Evolutionary conservation across 306 rosid genomes (phyloP), one percentile per base, ranked within the genome.

Genomic region (Malus orientalis): DNA sequence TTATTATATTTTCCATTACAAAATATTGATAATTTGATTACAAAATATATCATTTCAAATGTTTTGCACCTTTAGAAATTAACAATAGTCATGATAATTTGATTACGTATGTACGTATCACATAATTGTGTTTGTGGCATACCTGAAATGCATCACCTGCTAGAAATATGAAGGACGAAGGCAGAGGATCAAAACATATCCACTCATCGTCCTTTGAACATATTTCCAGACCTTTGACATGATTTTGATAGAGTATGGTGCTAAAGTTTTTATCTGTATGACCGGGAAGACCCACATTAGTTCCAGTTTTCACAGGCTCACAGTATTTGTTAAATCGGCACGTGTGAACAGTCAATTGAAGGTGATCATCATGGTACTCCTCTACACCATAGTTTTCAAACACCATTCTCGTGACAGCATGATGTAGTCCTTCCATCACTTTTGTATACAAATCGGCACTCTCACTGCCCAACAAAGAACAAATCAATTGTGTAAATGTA

Each of bases 211-310:
- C 51, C 76, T n/a, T 55, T 22, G 65, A 32, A 6, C 13, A 0
- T 33, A 71, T 38, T 20, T 71, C 76, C 13, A 71, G 51, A n/a
- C 65, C 75, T 19, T 71, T n/a, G 65, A 71, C 63, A 27, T 70
- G 74, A 12, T 71, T 71, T 71, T 71, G 76, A 54, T 22, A 47
- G 14, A 57, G 30, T 6, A 54, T 14, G 76, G 66, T n/a, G 22
- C 51, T 19, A 23, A 71, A 71, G 65, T 16, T 36, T 13, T 13
- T 72, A 25, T 72, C 66, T n/a, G 53, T 55, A 33, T 55, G 76
- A 57, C 51, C 10, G 1, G 4, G 6, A 9, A 55, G 0, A 11
- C 65, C 66, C 33, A n/a, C 32, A 36, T 32, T 16, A 36, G 11
- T 13, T 72, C 36, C 36, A n/a, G 13, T 15, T n/a, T 36, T 55